Conservation (phyloP, 306 rosid species). For the Corylus americana region DNA sequence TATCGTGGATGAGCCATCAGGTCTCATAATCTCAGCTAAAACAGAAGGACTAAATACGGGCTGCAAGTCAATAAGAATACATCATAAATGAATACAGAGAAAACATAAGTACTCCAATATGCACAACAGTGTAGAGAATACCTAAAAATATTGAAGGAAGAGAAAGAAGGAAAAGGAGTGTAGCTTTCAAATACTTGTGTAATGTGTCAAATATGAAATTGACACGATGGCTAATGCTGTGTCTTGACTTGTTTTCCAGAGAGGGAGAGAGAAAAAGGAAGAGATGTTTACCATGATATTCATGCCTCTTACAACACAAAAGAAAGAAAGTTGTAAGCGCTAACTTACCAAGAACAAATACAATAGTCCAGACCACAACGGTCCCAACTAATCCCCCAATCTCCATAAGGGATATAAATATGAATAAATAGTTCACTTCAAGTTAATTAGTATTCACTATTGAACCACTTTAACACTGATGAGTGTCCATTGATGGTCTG, state of each 20-base stretch:
- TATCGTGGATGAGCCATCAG: constrained; percentile 75
- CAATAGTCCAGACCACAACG: neutral
- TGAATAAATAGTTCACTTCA: neutral
- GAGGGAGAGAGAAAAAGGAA: neutral
- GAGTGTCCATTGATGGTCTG: too few relatives aligned
- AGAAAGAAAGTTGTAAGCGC: neutral
- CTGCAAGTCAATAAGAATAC: constrained; percentile 43
- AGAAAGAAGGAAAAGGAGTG: neutral
- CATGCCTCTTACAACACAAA: neutral
- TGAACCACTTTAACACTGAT: too few relatives aligned
- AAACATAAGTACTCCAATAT: neutral
- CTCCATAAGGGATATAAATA: neutral
- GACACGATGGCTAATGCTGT: neutral
- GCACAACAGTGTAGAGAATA: neutral
- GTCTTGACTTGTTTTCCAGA: neutral
- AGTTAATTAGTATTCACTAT: neutral
- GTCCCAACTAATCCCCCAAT: neutral
- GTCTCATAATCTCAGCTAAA: constrained; percentile 84
- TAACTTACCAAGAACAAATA: neutral
- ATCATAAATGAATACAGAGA: neutral
- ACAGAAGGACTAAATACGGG: constrained; percentile 81
- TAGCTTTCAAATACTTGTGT: neutral
- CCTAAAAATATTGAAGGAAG: neutral
- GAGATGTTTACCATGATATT: neutral
- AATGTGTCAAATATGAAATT: neutral